phyloP scores from a whole-genome alignment of 2,329 filamentous ascomycete genomes.

The Plenodomus biglobosus region DNA sequence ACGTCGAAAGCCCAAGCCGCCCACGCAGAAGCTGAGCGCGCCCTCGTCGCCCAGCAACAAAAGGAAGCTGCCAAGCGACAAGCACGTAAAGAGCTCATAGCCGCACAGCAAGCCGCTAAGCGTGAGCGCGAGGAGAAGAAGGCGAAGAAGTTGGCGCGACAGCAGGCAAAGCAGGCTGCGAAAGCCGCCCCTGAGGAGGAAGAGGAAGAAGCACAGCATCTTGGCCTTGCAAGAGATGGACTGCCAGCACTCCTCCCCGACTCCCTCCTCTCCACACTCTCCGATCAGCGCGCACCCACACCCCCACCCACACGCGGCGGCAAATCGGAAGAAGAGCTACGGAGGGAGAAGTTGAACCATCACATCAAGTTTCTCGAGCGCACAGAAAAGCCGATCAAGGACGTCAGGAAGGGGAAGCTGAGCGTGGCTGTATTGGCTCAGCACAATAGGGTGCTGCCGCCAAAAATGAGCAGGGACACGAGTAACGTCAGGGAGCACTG shows the following conservation, averaged over 20 bases:
- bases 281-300: slow-evolving; percentile 48
- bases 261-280: slow-evolving; percentile 53
- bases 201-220: slow-evolving; percentile 27
- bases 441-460: slow-evolving; percentile 46
- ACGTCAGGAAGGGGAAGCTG: slow-evolving; percentile 52
- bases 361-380: slow-evolving; percentile 53
- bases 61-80: slow-evolving; percentile 30
- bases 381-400: slow-evolving; percentile 52
- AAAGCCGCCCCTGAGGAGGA: slow-evolving; percentile 9
- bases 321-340: slow-evolving; percentile 34
- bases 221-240: slow-evolving; percentile 36
- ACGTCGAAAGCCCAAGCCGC: slow-evolving; percentile 30
- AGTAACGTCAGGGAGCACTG: slow-evolving; percentile 45
- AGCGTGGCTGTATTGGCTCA: slow-evolving; percentile 53
- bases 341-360: slow-evolving; percentile 51
- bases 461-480: slow-evolving; percentile 46
- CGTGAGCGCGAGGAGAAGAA: slow-evolving; percentile 33
- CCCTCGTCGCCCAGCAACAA: slow-evolving; percentile 31
- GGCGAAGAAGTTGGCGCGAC: slow-evolving; percentile 31
- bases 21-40: slow-evolving; percentile 35
- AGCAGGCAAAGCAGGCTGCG: slow-evolving; percentile 13
- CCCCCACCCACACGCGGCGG: slow-evolving; percentile 39
- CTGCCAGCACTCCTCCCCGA: slow-evolving; percentile 50
- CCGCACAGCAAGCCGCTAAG: slow-evolving; percentile 38
- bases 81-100: slow-evolving; percentile 36